These are phyloP conservation scores for Ogataea zsoltii DNA, from an alignment of 805 yeast species.

Conservation along the genomic window DNA sequence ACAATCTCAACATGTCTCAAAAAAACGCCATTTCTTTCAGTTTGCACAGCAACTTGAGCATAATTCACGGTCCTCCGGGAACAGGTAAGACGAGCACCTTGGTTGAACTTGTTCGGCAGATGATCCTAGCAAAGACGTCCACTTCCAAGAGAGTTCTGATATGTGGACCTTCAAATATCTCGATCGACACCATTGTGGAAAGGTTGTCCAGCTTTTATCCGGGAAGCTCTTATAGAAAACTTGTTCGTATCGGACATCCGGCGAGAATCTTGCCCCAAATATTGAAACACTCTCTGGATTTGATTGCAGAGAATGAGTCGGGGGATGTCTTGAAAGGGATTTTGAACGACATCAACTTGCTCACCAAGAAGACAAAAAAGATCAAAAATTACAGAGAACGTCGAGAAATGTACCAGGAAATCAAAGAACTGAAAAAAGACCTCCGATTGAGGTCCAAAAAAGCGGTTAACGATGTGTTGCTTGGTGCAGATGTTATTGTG, in stretches of 20 bases:
- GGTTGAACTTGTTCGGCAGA: conserved; percentile 77
- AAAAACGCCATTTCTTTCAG: conserved; percentile 69
- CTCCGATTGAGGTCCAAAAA: conserved; percentile 64
- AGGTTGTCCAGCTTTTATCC: conserved; percentile 51
- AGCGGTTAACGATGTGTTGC: conserved; percentile 57
- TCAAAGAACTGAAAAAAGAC: conserved; percentile 71
- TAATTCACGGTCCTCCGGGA: conserved; percentile 82
- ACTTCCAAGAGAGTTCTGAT: conserved; percentile 58
- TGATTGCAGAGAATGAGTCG: conserved; percentile 57
- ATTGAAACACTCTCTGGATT: conserved; percentile 72
- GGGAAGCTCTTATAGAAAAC: conserved; percentile 36
- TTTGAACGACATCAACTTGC: conserved; percentile 62
- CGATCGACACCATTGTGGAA: conserved; percentile 90
- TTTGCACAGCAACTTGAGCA: conserved; percentile 51
- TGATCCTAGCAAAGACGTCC: conserved; percentile 40
- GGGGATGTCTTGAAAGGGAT: conserved; percentile 69
- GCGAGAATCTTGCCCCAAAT: conserved; percentile 71
- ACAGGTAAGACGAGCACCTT: conserved; percentile 85
- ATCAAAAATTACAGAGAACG: conserved; percentile 64
- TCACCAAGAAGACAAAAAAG: conserved; percentile 45
- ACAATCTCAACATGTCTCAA: conserved; percentile 66
- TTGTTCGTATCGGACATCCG: conserved; percentile 93
- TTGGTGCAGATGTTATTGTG: conserved; percentile 66
- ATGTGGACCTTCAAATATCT: conserved; percentile 92
- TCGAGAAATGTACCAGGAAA: conserved; percentile 63